Evolutionary conservation across 2,329 filamentous ascomycete species (phyloP), one percentile per base, ranked within the genome.

Genomic region (Curvularia verruculosa): DNA sequence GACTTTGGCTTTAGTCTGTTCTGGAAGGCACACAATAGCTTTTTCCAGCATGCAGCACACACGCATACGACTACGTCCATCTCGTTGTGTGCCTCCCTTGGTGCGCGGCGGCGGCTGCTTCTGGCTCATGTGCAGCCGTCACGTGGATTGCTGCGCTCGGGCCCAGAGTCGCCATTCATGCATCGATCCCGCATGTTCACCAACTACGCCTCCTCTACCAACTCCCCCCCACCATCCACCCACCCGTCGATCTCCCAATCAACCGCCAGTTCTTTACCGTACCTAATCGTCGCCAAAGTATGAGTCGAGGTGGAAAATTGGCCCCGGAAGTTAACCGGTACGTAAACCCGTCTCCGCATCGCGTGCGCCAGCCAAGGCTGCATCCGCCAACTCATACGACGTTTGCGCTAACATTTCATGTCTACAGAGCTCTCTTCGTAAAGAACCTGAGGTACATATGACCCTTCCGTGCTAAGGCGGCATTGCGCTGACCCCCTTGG

Each of bases 301-400:
- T 96, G 92, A 96, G 89, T 92, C 90, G 91, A 83, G 88, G 87
- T 84, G 89, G 89, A 83, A 98, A 97, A 87, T 90, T 98, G 86
- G 93, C 93, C 83, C 93, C 95, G 82, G 95, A 99, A 90, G 93
- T 97, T 84, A 98, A 98, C 85, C 90, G 92, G 92, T 96, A 83
- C 77, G 89, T 83, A 59, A 51, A 54, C 62, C 55, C 51, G 39
- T 45, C 46, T 55, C 60, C 62, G 57, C 58, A 52, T 54, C 55
- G 54, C 62, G 59, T 61, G 49, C 58, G 52, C 55, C 41, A 51
- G 55, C 56, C 57, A 59, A 54, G 60, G 58, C 59, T 58, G 59
- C 61, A 58, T 59, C 66, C 39, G 52, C 63, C 64, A 59, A 57
- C 58, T 63, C 64, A 65, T 69, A 54, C 54, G 54, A 67, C 66